Base-by-base conservation (phyloP, 2,329 filamentous ascomycete genomes). In the Ascochyta pisi region DNA sequence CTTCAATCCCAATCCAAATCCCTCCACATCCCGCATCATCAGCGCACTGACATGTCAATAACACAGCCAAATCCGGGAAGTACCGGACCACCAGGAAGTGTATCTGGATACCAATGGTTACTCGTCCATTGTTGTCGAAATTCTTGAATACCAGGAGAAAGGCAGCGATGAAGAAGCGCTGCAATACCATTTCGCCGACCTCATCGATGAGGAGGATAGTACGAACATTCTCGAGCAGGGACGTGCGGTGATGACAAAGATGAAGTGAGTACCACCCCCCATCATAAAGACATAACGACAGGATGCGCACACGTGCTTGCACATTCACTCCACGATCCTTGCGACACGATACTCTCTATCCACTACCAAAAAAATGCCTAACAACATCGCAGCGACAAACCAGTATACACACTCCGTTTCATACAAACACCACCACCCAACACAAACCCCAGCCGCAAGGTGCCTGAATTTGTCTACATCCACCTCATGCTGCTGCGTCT, bases 21-120 rank as follows among this genome's bases (percentile, higher is more conserved):
- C 46, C 23, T 47, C 54, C 47, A 29, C 55, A 52, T 42, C 50
- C 46, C 58, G 50, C 43, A 54, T 56, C 54, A 53, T 56, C 54
- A 53, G 50, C 52, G 15, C 38, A 33, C 45, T 58, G 47, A 57
- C 35, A 50, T 23, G 33, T 34, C 15, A 35, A 12, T 6, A 7
- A 41, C 10, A 41, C 62, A 91, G 89, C 78, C 83, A 84, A 50
- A 83, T 92, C 65, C 87, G 90, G 61, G 84, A 92, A 77, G 86
- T 93, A 5, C 90, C 90, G 46, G 89, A 94, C 73, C 90, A 96
- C 76, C 93, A 98, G 79, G 94, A 97, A 81, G 89, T 97, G 65
- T 96, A 88, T 79, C 88, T 97, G 69, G 92, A 96, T 73, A 83
- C 85, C 62, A 84, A 89, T 60, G 92, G 92, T 45, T 93, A 93